Evolutionary conservation across 371 early-diverging fungal genomes (phyloP), one percentile per base, ranked within the genome.

Genomic region (Chytridiales sp.): DNA sequence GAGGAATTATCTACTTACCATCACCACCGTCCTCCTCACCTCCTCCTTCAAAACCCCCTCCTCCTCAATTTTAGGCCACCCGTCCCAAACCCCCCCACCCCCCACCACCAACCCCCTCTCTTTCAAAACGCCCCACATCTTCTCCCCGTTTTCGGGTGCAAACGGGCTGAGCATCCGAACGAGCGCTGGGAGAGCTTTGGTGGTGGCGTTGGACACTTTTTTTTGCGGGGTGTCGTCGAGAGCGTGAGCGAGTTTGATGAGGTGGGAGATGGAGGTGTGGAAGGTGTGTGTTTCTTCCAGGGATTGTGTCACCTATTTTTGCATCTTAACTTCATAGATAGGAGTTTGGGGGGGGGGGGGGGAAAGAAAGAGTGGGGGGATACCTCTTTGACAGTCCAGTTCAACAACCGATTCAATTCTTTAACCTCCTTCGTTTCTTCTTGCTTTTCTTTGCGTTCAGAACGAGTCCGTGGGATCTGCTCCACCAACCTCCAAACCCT

Each of bases 191-290:
- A 44, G 21, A 13, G 60, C 55, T 46, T 59, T 36, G 42, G 42
- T 51, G 38, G 27, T 9, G 27, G 64, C 5, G 73, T 24, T 9
- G 26, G 41, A 22, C 11, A 39, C 13, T 0, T 34, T 8, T 29
- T 40, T 40, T 5, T 27, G 40, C 9, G 29, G 0, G 40, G 52
- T 26, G 15, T 31, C 3, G 5, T 74, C 62, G 3, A 70, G 51
- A 3, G 66, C 55, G n/a, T 63, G 51, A 17, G 88, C 84, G n/a
- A 93, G 72, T 66, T 93, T 91, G 70, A 92, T 91, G 35, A 94
- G 73, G 59, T 83, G 77, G 0, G 92, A 82, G 54, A 92, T 88
- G 24, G 86, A 88, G 0, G 91, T 88, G 74, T 92, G 89, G 69
- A 92, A 87, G 2, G 80, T 73, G 67, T 80, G 87, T 0, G 85